Conservation (phyloP, 1,139 yeast species). For the Yamadazyma jaroonii region DNA sequence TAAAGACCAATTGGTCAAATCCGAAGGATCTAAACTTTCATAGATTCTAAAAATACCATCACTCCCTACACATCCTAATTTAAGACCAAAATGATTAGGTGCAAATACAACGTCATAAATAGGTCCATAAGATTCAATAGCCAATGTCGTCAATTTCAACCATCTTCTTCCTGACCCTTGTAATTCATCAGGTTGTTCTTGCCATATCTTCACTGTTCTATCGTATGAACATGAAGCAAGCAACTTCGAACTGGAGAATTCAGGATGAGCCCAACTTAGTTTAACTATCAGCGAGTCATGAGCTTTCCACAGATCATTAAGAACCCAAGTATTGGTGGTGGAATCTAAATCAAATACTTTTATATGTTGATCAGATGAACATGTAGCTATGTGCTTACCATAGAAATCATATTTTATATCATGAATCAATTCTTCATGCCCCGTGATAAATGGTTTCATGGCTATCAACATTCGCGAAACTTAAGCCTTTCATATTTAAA, state of each 20-base stretch:
- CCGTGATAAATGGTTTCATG: conserved; percentile 73
- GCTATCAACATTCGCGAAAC: conserved; percentile 2
- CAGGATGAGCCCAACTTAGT: conserved; percentile 92
- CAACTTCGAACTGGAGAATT: conserved; percentile 70
- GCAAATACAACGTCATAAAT: conserved; percentile 87
- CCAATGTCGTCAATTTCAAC: conserved; percentile 69
- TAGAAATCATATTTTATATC: conserved; percentile 88
- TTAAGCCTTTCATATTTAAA: no score
- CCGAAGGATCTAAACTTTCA: conserved; percentile 87
- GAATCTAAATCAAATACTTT: conserved; percentile 77
- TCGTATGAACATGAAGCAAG: conserved; percentile 89
- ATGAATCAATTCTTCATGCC: conserved; percentile 88
- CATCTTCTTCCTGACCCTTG: conserved; percentile 79
- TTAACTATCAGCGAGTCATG: conserved; percentile 86
- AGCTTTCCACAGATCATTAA: conserved; percentile 90
- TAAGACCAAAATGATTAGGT: conserved; percentile 79
- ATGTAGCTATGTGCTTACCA: conserved; percentile 86
- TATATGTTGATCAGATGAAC: conserved; percentile 88
- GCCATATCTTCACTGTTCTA: conserved; percentile 86
- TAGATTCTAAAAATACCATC: conserved; percentile 87
- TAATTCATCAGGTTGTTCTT: conserved; percentile 78
- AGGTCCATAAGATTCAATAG: conserved; percentile 82
- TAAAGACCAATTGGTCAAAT: conserved; percentile 76
- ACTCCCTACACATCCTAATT: conserved; percentile 83
- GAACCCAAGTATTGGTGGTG: conserved; percentile 60